Evolutionary conservation across 2,329 filamentous ascomycete genomes (phyloP).

Genomic region (Canariomyces notabilis): DNA sequence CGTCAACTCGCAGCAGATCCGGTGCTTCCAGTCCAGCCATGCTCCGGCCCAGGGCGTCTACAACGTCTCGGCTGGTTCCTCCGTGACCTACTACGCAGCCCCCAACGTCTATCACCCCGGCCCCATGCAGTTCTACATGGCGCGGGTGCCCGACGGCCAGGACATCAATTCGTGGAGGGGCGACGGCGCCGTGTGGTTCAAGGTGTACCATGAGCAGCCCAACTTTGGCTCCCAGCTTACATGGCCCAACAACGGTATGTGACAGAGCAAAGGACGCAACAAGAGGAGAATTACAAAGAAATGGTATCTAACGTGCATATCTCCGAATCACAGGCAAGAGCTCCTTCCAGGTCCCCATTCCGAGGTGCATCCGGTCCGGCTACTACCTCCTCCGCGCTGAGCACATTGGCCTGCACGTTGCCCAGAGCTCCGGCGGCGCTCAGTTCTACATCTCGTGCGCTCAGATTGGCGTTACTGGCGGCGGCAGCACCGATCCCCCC

Average conservation of each 20-base stretch:
- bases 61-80: slow-evolving; percentile 41
- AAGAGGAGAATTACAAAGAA: background rate
- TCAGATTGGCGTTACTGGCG: slow-evolving; percentile 39
- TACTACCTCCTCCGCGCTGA: slow-evolving; percentile 46
- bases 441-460: slow-evolving; percentile 43
- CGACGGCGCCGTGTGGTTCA: slow-evolving; percentile 38
- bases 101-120: slow-evolving; percentile 39
- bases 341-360: slow-evolving; percentile 38
- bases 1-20: slow-evolving; percentile 42
- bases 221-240: slow-evolving; percentile 35
- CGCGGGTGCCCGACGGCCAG: slow-evolving; percentile 35
- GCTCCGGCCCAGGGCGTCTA: slow-evolving; percentile 37
- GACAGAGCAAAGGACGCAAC: background rate
- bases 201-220: slow-evolving; percentile 41
- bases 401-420: slow-evolving; percentile 43
- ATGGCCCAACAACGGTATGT: slow-evolving; percentile 37
- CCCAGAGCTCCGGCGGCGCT: slow-evolving; percentile 36
- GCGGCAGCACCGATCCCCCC: slow-evolving; percentile 33
- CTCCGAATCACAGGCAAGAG: slow-evolving; percentile 25
- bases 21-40: slow-evolving; percentile 42
- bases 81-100: slow-evolving; percentile 39
- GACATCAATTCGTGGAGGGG: slow-evolving; percentile 34
- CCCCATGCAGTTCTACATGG: slow-evolving; percentile 37
- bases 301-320: background rate
- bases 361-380: slow-evolving; percentile 38